Conservation (phyloP, 371 early-diverging fungal genomes). For the Mucor mucedo region DNA sequence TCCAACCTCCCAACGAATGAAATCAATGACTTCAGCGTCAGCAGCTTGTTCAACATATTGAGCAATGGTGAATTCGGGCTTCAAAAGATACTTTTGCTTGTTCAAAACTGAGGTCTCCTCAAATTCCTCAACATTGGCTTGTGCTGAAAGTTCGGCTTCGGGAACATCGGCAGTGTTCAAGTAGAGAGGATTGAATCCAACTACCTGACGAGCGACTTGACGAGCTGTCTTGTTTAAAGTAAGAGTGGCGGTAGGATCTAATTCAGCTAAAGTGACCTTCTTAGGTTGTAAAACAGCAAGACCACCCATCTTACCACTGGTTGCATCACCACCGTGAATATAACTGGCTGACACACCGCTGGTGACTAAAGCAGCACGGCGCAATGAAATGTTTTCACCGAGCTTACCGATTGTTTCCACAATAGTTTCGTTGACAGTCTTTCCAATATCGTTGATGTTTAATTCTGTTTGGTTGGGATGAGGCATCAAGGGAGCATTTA, state of each 20-base stretch:
- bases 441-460: constrained; percentile 26
- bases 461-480: constrained; percentile 48
- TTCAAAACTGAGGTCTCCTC: constrained; percentile 67
- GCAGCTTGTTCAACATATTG: constrained; percentile 43
- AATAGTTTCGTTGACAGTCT: constrained; percentile 68
- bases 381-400: constrained; percentile 86
- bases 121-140: constrained; percentile 49
- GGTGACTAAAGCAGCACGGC: constrained; percentile 67
- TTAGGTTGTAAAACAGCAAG: constrained; percentile 64
- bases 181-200: constrained; percentile 72
- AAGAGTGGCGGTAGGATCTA: constrained; percentile 37
- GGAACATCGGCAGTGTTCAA: constrained; percentile 56
- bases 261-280: constrained; percentile 37
- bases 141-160: constrained; percentile 43
- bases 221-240: constrained; percentile 60
- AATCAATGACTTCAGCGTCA: constrained; percentile 63
- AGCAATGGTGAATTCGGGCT: constrained; percentile 68
- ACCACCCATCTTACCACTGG: constrained; percentile 71
- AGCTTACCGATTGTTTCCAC: constrained; percentile 81
- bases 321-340: constrained; percentile 74
- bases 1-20: constrained; percentile 82
- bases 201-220: constrained; percentile 80
- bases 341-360: constrained; percentile 59
- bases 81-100: constrained; percentile 78
- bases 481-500: constrained; percentile 64